Evolutionary conservation across 352 stramenopile species (phyloP), one percentile per base, ranked within the genome.

Genomic region (Globisporangium echinulatum): DNA sequence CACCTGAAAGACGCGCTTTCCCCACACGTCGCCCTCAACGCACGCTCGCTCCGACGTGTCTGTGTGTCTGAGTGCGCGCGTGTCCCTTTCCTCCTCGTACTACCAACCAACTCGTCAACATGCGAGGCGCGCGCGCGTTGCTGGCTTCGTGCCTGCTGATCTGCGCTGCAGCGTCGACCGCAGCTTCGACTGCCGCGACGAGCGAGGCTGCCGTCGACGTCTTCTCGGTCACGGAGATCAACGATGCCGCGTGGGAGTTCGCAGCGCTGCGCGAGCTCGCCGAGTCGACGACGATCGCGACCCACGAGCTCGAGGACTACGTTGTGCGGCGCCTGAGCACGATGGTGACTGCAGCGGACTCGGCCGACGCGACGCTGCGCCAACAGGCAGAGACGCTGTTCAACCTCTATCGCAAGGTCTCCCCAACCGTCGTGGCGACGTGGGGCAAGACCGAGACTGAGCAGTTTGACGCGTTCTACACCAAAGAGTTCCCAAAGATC

Each of bases 381-480:
- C 49, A 66, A 39, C 76, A 90, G 59, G 75, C 70, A 13, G 59
- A 72, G 47, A 57, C 79, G 39, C 60, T 90, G 7, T 90, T 87
- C 63, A 78, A 85, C 54, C 64, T 90, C 42, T 90, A 87, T 71
- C 76, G 82, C 62, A 74, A 72, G 46, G 58, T 88, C 19, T 74
- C 85, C 56, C 64, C 70, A 13, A 60, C 61, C 43, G 39, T 68
- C 37, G 78, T 84, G 17, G 63, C 61, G 15, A 64, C 67, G 44
- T 85, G 72, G 74, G 78, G 78, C 37, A 49, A 55, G 13, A 81
- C 72, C n/a, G 47, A 71, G 46, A 58, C 57, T 11, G 66, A 55
- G 44, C 78, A 86, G 67, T 79, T 84, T 56, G 66, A 81, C 13
- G 67, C 71, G 61, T 90, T 90, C 54, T 82, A 87, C 67, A 64